These are phyloP conservation scores for Debaryomyces nepalensis DNA, from an alignment of 1,139 yeast genomes.

Conservation along the genomic window DNA sequence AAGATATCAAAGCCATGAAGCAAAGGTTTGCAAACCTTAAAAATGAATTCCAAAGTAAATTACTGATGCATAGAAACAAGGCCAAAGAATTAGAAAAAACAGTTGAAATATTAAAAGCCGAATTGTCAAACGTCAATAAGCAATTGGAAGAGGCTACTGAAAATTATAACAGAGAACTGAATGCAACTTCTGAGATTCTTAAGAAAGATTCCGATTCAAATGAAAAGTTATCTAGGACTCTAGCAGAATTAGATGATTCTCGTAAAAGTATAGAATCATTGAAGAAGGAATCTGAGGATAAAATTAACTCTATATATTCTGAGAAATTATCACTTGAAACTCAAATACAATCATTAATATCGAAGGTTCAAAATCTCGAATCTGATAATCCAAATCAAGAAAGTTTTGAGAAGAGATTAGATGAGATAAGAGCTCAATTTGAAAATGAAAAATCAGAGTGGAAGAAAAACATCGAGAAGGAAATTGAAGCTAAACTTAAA, in stretches of 20 bases:
- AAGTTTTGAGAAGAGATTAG: constrained; percentile 20
- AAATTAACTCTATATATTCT: constrained; percentile 14
- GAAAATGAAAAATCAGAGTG: constrained; percentile 24
- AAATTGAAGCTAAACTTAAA: constrained; percentile 20
- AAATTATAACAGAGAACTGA: constrained; percentile 14
- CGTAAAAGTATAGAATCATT: constrained; percentile 19
- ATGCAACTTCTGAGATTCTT: constrained; percentile 12
- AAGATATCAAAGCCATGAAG: constrained; percentile 32
- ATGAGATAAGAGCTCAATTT: constrained; percentile 22
- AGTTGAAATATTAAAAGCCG: constrained; percentile 29
- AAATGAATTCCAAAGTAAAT: constrained; percentile 40
- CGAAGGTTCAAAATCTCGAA: constrained; percentile 9
- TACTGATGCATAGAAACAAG: constrained; percentile 27
- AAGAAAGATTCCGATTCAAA: constrained; percentile 14
- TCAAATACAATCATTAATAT: constrained; percentile 11
- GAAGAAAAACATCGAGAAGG: constrained; percentile 18
- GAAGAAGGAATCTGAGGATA: constrained; percentile 19
- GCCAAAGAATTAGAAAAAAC: constrained; percentile 28
- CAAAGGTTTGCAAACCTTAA: constrained; percentile 34
- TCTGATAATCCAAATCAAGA: constrained; percentile 10
- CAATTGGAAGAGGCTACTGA: constrained; percentile 16
- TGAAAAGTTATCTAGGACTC: constrained; percentile 13
- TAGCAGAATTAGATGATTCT: constrained; percentile 15
- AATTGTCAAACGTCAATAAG: constrained; percentile 19
- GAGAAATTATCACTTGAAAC: constrained; percentile 20